These are phyloP conservation scores for Daldinia sp. DNA, from an alignment of 2,329 filamentous ascomycete species.

Conservation along the genomic window DNA sequence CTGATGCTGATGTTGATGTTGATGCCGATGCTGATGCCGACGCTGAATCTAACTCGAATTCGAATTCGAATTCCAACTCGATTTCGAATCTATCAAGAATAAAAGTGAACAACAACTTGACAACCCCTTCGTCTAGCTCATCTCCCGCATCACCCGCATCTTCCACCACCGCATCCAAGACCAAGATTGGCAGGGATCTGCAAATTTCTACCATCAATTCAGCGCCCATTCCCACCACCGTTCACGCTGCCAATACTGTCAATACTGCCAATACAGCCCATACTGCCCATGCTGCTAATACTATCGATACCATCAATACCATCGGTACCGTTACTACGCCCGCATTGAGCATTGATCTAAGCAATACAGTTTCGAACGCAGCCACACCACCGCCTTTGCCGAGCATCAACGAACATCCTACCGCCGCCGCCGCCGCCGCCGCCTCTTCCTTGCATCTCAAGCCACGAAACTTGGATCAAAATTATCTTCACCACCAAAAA, in stretches of 20 bases:
- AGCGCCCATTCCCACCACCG: conserved; percentile 24
- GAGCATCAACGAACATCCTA: conserved; percentile 47
- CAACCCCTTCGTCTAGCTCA: neutral
- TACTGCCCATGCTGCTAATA: no score
- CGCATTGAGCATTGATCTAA: conserved; percentile 12
- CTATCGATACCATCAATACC: no score
- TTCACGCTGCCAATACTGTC: no score
- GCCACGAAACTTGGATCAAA: conserved; percentile 27
- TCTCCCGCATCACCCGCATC: conserved; percentile 23
- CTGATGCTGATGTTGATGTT: no score
- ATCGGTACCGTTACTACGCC: conserved; percentile 27
- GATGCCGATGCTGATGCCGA: no score
- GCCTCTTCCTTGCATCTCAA: conserved; percentile 34
- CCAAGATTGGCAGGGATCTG: conserved; percentile 49
- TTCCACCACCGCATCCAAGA: conserved; percentile 26
- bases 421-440: conserved; percentile 40
- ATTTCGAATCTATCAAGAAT: no score
- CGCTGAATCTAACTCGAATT: no score
- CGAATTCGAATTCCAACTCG: neutral
- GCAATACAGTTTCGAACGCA: neutral
- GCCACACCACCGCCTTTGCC: conserved; percentile 45
- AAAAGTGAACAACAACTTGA: neutral
- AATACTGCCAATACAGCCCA: no score
- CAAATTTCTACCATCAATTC: conserved; percentile 39
- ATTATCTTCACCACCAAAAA: conserved; percentile 1